phyloP scores from a whole-genome alignment of 2,329 filamentous ascomycete genomes.

The Sarocladiaceae sp. region DNA sequence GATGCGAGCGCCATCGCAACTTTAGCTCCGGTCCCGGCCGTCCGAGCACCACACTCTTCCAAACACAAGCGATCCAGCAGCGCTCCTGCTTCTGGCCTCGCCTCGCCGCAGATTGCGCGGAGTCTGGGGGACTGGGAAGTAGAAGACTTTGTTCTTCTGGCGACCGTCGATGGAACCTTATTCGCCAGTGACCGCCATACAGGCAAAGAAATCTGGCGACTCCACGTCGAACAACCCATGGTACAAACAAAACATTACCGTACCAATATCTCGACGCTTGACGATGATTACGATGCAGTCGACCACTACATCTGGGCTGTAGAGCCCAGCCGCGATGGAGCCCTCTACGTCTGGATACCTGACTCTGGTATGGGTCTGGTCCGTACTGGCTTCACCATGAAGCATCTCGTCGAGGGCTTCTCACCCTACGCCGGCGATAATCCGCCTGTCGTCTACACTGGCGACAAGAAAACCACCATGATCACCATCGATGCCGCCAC shows the following conservation, averaged over 20 bases:
- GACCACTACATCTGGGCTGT: conserved; percentile 94
- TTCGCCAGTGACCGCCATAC: conserved; percentile 86
- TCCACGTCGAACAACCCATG: conserved; percentile 79
- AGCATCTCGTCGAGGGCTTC: conserved; percentile 77
- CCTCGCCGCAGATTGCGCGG: conserved; percentile 89
- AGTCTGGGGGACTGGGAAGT: conserved; percentile 99
- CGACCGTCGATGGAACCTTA: conserved; percentile 97
- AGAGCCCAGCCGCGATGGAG: conserved; percentile 81
- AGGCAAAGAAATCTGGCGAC: conserved; percentile 77
- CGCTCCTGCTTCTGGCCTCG: conserved; percentile 56
- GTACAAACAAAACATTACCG: conserved; percentile 82
- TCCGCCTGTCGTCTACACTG: conserved; percentile 79
- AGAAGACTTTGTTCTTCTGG: conserved; percentile 99
- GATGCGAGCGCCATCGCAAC: conserved; percentile 95
- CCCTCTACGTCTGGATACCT: conserved; percentile 79
- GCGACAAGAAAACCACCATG: conserved; percentile 83
- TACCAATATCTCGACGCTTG: conserved; percentile 56
- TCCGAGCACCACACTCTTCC: conserved; percentile 82
- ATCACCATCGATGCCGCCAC: conserved; percentile 84
- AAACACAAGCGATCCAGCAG: conserved; percentile 49
- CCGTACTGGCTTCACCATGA: conserved; percentile 68
- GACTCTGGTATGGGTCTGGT: conserved; percentile 52
- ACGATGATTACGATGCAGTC: conserved; percentile 56
- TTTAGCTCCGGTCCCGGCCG: conserved; percentile 93
- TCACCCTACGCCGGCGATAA: conserved; percentile 70